Evolutionary conservation across 345 rosid genomes (phyloP).

Genomic region (Laguncularia racemosa): DNA sequence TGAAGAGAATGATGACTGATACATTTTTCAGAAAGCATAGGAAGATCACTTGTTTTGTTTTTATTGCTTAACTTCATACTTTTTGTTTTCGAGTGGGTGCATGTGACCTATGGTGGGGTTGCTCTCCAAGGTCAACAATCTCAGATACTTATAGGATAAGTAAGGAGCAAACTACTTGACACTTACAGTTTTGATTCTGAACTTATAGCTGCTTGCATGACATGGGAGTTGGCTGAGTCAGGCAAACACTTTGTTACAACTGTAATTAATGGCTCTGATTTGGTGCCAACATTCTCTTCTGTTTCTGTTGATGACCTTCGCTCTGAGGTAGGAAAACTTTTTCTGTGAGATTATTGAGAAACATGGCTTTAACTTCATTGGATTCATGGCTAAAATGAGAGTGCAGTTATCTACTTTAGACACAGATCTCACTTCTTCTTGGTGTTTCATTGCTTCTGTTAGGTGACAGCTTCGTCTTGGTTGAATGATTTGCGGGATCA

Average conservation of each 20-base stretch:
- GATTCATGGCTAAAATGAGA: too few species aligned
- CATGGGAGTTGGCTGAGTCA: slow-evolving; percentile 99
- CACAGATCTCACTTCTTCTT: too few species aligned
- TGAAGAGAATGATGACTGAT: too few species aligned
- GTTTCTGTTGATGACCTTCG: slow-evolving; percentile 92
- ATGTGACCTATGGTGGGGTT: too few species aligned
- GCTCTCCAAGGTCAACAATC: too few species aligned
- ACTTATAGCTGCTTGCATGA: slow-evolving; percentile 94
- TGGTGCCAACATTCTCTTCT: slow-evolving; percentile 93
- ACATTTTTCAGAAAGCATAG: too few species aligned
- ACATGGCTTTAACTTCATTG: background rate
- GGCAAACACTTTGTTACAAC: slow-evolving; percentile 86
- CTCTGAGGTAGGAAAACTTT: slow-evolving; percentile 44
- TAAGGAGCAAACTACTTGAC: too few species aligned
- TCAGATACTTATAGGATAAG: too few species aligned
- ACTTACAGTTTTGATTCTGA: slow-evolving; percentile 9
- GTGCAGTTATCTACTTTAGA: too few species aligned
- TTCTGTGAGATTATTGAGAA: background rate
- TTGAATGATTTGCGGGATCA: slow-evolving; percentile 89
- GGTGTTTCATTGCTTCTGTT: slow-evolving; percentile 4
- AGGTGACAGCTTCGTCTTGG: slow-evolving; percentile 97
- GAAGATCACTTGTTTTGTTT: too few species aligned
- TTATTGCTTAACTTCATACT: too few species aligned
- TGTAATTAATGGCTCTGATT: slow-evolving; percentile 82
- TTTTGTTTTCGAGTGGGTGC: too few species aligned